Evolutionary conservation across 371 early-diverging fungal genomes (phyloP).

Genomic region (Mucor velutinosus): DNA sequence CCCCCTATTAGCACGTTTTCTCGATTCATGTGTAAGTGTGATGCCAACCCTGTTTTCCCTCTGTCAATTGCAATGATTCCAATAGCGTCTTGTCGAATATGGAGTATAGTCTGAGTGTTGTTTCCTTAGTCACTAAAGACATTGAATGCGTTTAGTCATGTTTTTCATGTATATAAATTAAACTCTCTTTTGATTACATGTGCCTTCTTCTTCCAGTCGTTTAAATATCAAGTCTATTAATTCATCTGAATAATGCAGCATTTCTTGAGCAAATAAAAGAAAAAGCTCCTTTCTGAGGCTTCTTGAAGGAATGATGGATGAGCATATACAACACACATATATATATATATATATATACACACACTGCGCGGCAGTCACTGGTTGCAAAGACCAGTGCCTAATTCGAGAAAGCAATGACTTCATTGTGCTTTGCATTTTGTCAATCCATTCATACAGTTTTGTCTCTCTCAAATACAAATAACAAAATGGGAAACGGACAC

Average conservation of each 20-base stretch:
- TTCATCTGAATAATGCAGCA: not conserved
- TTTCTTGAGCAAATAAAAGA: not conserved
- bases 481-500: slow-evolving; percentile 24
- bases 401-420: not conserved
- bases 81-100: slow-evolving; percentile 14
- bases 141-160: not conserved
- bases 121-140: slow-evolving; percentile 17
- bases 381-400: not conserved
- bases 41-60: slow-evolving; percentile 25
- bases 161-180: not conserved
- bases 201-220: not conserved
- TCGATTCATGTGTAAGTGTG: not conserved
- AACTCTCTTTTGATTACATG: not conserved
- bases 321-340: not conserved
- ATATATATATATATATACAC: too few species aligned
- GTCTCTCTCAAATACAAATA: not conserved
- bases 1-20: not conserved
- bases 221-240: not conserved
- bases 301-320: not conserved
- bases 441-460: not conserved
- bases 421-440: not conserved
- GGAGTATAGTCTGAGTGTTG: slow-evolving; percentile 9
- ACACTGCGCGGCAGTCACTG: not conserved
- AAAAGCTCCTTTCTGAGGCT: not conserved
- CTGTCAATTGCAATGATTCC: slow-evolving; percentile 29